Evolutionary conservation across 2,329 filamentous ascomycete species (phyloP), one percentile per base, ranked within the genome.

Genomic region (Colletotrichum sp.): DNA sequence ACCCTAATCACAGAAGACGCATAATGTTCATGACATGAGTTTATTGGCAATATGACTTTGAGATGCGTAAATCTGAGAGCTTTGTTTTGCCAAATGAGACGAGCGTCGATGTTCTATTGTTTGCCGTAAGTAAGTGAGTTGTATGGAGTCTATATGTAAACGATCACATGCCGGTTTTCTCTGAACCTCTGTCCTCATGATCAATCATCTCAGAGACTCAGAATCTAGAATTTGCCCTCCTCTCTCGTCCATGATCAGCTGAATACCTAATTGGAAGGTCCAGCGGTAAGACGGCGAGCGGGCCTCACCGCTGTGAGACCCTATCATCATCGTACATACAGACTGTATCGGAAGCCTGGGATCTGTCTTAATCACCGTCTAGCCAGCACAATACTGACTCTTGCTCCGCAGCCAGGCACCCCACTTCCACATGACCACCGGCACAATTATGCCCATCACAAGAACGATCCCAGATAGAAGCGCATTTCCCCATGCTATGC

Each of bases 401-500:
- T 75, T 76, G 16, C 69, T 75, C 30, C 79, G 52, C 24, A 79
- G 49, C 79, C 78, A 77, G 28, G 76, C 79, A 2, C 79, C 79
- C 60, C 77, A 78, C 28, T 60, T 78, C 79, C 79, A 80, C 73
- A 80, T 78, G 5, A 79, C 24, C 24, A 63, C 57, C 12, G 79
- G 79, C 32, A 78, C 76, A 13, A 77, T 30, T 1, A 79, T n/a
- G 8, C 78, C 79, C 55, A 78, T 62, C 7, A 76, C 65, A 5
- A 77, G 63, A 5, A 79, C 79, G 13, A 80, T 65, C 8, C 76
- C 77, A 2, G 83, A 86, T 9, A 88, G 79, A 0, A 87, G 39
- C 0, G 80, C 85, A 60, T 85, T 86, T 0, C 75, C 88, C 88
- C 77, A 92, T 75, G 80, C 91, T 75, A 78, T 92, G 81, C 76